phyloP scores from a whole-genome alignment of 495 filamentous ascomycete species.

The Podospora sp. region DNA sequence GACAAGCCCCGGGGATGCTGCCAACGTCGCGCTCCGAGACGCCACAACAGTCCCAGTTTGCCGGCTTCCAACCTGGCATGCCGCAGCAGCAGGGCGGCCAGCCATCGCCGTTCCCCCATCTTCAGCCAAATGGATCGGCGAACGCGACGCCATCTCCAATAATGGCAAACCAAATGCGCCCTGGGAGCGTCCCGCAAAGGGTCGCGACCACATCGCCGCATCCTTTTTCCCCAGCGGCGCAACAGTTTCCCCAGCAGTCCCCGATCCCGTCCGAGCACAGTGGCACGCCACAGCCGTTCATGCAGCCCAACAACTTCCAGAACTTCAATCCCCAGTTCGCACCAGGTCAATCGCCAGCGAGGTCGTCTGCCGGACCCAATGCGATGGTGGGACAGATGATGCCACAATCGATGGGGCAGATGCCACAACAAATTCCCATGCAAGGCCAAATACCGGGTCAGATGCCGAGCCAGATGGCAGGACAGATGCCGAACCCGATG shows the following conservation, averaged over 20 bases:
- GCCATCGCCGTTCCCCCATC: constrained; percentile 75
- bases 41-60: constrained; percentile 72
- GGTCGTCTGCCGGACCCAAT: constrained; percentile 53
- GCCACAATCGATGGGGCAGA: constrained; percentile 48
- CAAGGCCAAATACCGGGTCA: constrained; percentile 39
- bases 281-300: constrained; percentile 76
- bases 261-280: constrained; percentile 77
- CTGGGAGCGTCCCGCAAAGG: constrained; percentile 68
- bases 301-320: constrained; percentile 61
- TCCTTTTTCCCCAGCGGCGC: constrained; percentile 81
- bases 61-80: constrained; percentile 59
- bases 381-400: constrained; percentile 50
- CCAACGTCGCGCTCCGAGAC: constrained; percentile 90
- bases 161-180: constrained; percentile 72
- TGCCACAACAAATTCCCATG: constrained; percentile 44
- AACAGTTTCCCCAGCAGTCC: constrained; percentile 77
- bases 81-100: constrained; percentile 54
- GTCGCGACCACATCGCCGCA: constrained; percentile 90
- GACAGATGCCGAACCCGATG: constrained; percentile 44
- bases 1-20: constrained; percentile 71
- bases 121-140: constrained; percentile 77
- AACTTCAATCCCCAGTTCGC: constrained; percentile 61
- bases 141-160: constrained; percentile 88
- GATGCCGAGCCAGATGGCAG: constrained; percentile 29
- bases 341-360: constrained; percentile 52